Evolutionary conservation across 768 basidiomycete species (phyloP).

Genomic region (Calvatia gigantea): DNA sequence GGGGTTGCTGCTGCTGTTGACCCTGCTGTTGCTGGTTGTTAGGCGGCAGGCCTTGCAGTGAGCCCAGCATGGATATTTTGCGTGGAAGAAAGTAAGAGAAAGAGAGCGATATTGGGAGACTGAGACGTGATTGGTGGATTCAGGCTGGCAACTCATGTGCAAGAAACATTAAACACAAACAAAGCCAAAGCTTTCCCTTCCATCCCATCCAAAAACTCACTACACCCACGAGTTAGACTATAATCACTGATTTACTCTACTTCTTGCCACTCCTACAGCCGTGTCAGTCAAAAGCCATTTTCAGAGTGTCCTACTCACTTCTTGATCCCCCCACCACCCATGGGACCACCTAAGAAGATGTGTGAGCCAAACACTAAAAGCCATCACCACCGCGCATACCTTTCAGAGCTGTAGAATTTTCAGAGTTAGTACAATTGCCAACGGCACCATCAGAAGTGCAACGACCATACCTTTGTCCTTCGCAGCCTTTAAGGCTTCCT

Average conservation of each 20-base stretch:
- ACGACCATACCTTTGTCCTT: constrained; percentile 55
- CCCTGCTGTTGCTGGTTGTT: constrained; percentile 59
- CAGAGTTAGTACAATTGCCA: background rate
- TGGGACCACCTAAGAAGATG: constrained; percentile 52
- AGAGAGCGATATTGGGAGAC: constrained; percentile 17
- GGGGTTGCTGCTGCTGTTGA: constrained; percentile 56
- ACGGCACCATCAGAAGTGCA: constrained; percentile 2
- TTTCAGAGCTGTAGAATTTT: constrained; percentile 49
- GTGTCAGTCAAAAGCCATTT: background rate
- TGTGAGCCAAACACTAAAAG: constrained; percentile 10
- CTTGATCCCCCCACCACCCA: constrained; percentile 77
- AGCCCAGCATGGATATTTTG: constrained; percentile 61
- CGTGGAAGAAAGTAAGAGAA: constrained; percentile 13
- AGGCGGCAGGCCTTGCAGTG: constrained; percentile 61
- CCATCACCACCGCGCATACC: constrained; percentile 31
- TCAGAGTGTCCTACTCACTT: constrained; percentile 54
- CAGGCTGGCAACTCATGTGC: constrained; percentile 12
- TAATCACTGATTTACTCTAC: too few relatives aligned
- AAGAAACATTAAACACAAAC: constrained; percentile 32
- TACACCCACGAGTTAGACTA: constrained; percentile 2
- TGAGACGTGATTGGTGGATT: constrained; percentile 21
- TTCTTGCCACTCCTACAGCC: constrained; percentile 68
- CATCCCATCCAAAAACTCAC: constrained; percentile 13
- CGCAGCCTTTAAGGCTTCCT: constrained; percentile 70
- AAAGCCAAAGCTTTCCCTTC: constrained; percentile 31